Percentiles rank a stretch among this genome's conserved stretches.
Conservation (phyloP, 2,329 filamentous ascomycete genomes). For the Cryoendolithus antarcticus region DNA sequence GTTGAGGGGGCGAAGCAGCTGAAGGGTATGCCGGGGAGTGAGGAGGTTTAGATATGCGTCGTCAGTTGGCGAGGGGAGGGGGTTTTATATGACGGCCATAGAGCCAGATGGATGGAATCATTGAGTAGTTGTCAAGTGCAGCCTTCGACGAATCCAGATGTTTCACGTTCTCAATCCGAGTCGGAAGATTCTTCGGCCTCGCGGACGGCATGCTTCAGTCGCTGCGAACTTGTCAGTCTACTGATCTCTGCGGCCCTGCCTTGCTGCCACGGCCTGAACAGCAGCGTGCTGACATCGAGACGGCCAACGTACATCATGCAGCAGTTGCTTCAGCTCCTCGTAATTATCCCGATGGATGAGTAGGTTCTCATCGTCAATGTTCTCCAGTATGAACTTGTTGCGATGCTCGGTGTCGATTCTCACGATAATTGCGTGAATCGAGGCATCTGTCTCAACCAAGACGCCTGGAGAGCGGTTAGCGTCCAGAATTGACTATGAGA, state of each 20-base stretch:
- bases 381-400: slow-evolving; percentile 67
- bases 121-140: too few species aligned
- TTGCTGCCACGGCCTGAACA: not conserved
- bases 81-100: too few species aligned
- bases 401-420: slow-evolving; percentile 56
- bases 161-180: slow-evolving; percentile 19
- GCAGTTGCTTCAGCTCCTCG: slow-evolving; percentile 50
- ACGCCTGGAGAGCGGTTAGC: slow-evolving; percentile 38
- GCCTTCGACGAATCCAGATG: not conserved
- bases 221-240: slow-evolving; percentile 9
- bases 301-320: slow-evolving; percentile 47
- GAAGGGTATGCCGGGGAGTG: slow-evolving; percentile 25
- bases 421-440: slow-evolving; percentile 74
- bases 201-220: slow-evolving; percentile 25
- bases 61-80: too few species aligned
- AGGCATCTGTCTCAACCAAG: slow-evolving; percentile 71
- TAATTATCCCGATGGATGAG: slow-evolving; percentile 66
- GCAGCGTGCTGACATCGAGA: not conserved
- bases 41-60: not conserved
- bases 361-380: slow-evolving; percentile 64
- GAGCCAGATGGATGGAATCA: too few species aligned
- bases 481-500: too few species aligned
- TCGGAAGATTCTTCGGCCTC: slow-evolving; percentile 24
- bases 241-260: not conserved
- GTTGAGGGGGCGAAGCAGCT: slow-evolving; percentile 27